These are phyloP conservation scores for Saturnispora silvae DNA, from an alignment of 805 yeast species.

Conservation along the genomic window DNA sequence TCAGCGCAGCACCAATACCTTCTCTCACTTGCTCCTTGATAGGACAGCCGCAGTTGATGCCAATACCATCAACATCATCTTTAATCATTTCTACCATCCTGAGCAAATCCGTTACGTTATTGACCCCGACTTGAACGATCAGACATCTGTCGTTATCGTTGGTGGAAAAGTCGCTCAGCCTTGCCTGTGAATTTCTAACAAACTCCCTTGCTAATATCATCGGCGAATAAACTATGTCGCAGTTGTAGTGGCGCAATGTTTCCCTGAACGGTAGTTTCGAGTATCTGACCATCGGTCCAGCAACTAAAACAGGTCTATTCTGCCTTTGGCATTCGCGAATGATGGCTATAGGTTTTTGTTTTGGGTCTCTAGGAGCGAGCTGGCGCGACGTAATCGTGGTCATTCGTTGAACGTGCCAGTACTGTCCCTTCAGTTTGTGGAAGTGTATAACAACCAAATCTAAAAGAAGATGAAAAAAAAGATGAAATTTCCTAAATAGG, in stretches of 20 bases:
- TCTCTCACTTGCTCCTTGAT: constrained; percentile 89
- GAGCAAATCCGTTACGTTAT: constrained; percentile 69
- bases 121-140: constrained; percentile 85
- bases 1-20: constrained; percentile 94
- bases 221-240: constrained; percentile 86
- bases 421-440: not conserved
- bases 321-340: constrained; percentile 36
- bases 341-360: constrained; percentile 44
- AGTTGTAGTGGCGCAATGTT: constrained; percentile 57
- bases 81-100: constrained; percentile 82
- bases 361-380: constrained; percentile 26
- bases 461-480: no score
- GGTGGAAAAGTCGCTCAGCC: constrained; percentile 78
- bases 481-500: no score
- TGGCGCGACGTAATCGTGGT: not conserved
- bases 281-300: constrained; percentile 97
- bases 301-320: constrained; percentile 49
- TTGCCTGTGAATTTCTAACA: constrained; percentile 72
- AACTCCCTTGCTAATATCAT: constrained; percentile 96
- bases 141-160: constrained; percentile 58
- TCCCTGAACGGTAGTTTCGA: constrained; percentile 89
- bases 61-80: constrained; percentile 88
- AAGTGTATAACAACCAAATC: no score
- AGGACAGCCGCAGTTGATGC: constrained; percentile 96
- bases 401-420: not conserved